Base-by-base conservation (phyloP, 371 early-diverging fungal species). In the Actinomortierella wolfii region DNA sequence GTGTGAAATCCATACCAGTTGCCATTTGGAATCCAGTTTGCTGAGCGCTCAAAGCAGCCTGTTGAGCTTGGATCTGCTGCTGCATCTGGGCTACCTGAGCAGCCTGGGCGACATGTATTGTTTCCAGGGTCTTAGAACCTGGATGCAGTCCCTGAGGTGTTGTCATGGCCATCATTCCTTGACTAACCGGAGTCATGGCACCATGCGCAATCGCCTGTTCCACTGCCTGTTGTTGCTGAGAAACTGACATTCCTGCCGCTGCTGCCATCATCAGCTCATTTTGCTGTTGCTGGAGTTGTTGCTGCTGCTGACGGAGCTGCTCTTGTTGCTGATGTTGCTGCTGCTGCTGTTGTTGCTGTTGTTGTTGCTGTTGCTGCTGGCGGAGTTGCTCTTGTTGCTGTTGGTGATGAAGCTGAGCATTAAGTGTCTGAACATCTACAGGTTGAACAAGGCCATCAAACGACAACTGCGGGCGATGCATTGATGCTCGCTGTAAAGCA, bases 371-470 rank as follows among this genome's bases (percentile, higher is more conserved):
- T 20, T 61, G 50, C 34, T 34, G 34, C 34, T 34, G 34, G 11
- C 34, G 34, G 11, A 34, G 34, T 11, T 34, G 34, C 11, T 34
- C 34, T 34, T 34, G 34, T 2, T 62, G 62, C 5, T 64, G 64
- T 49, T 65, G 66, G 17, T 65, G 67, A 13, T 67, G 67, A 1
- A 71, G 61, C 29, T 71, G 73, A 5, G 66, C 66, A 7, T 59
- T 71, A 2, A 71, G 52, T 11, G 48, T 51, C 3, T 61, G 61
- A 40, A 65, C 14, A 9, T 55, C 62, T 45, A 71, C 25, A 7
- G 73, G 58, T 25, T 60, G 65, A 14, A 42, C 20, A n/a, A 29
- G 59, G 9, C 66, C 73, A 46, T 71, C 73, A 48, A 65, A 61
- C 1, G 73, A 71, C 0, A 56, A 58, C 20, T 65, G 61, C 2